Conservation (phyloP, 768 basidiomycete species). For the Mycena crocata region DNA sequence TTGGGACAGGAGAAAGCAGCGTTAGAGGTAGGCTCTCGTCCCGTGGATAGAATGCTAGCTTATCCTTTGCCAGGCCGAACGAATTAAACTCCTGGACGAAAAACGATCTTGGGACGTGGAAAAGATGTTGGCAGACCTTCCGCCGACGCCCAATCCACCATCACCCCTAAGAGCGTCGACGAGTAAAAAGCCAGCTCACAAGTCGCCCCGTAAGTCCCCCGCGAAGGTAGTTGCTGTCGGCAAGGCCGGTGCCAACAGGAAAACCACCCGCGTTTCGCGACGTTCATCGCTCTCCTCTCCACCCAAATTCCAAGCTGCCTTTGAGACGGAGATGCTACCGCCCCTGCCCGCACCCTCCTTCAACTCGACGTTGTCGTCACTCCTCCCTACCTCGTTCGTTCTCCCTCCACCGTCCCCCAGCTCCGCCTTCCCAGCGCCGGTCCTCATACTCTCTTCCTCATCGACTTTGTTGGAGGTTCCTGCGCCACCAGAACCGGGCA, state of each 20-base stretch:
- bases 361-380: conserved; percentile 50
- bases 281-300: conserved; percentile 55
- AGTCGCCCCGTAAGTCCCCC: conserved; percentile 58
- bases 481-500: conserved; percentile 1
- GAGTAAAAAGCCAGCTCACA: conserved; percentile 49
- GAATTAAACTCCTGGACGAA: conserved; percentile 71
- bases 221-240: conserved; percentile 58
- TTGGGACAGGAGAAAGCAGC: conserved; percentile 73
- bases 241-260: conserved; percentile 58
- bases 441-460: conserved; percentile 48
- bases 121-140: conserved; percentile 68
- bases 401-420: conserved; percentile 83
- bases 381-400: conserved; percentile 78
- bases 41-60: conserved; percentile 19
- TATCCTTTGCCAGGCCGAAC: conserved; percentile 62
- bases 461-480: conserved; percentile 16
- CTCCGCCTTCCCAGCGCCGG: conserved; percentile 68
- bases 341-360: conserved; percentile 15
- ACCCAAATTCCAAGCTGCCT: conserved; percentile 51
- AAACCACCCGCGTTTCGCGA: conserved; percentile 58
- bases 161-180: conserved; percentile 36
- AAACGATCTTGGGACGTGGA: conserved; percentile 80
- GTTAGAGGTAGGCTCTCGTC: conserved; percentile 64
- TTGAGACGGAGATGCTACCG: conserved; percentile 66
- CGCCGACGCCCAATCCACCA: conserved; percentile 54